Percentiles rank a stretch among this genome's conserved stretches.
phyloP scores from a whole-genome alignment of 2,329 filamentous ascomycete species.

The Bipolaris zeicola region DNA sequence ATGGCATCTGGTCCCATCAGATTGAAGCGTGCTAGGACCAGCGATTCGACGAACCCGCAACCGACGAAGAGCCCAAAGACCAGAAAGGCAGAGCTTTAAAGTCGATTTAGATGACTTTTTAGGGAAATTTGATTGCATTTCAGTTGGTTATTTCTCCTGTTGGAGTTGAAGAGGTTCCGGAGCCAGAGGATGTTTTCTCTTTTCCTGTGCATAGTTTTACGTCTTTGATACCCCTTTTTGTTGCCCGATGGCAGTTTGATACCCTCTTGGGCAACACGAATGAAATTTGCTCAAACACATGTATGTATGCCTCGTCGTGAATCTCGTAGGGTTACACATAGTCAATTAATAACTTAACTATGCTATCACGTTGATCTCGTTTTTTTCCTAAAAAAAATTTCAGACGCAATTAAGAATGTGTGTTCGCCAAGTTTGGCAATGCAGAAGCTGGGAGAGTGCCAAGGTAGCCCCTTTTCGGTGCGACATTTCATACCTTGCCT shows the following conservation, averaged over 20 bases:
- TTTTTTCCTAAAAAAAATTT: neutral
- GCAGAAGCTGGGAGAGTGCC: neutral
- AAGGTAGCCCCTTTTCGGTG: neutral
- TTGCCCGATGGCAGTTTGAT: neutral
- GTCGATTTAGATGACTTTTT: neutral
- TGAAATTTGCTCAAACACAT: neutral
- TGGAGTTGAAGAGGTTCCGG: neutral
- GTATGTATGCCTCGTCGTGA: neutral
- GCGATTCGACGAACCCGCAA: conserved; percentile 7
- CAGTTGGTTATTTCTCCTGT: neutral
- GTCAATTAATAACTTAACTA: too few relatives aligned
- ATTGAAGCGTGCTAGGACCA: conserved; percentile 25
- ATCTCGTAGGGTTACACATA: too few relatives aligned
- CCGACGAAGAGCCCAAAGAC: conserved; percentile 11
- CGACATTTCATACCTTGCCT: neutral
- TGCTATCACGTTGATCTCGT: neutral
- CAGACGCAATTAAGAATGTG: neutral
- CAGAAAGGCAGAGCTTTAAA: neutral
- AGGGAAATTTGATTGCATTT: neutral
- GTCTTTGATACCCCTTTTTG: conserved; percentile 8
- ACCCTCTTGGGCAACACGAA: neutral
- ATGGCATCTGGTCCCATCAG: conserved; percentile 15
- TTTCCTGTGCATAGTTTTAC: conserved; percentile 1
- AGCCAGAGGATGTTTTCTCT: neutral
- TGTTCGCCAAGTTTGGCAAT: neutral